Percentiles rank a stretch among this genome's conserved stretches.
These are phyloP conservation scores for Cyberlindnera galapagoensis DNA, from an alignment of 805 yeast genomes.

Conservation along the genomic window DNA sequence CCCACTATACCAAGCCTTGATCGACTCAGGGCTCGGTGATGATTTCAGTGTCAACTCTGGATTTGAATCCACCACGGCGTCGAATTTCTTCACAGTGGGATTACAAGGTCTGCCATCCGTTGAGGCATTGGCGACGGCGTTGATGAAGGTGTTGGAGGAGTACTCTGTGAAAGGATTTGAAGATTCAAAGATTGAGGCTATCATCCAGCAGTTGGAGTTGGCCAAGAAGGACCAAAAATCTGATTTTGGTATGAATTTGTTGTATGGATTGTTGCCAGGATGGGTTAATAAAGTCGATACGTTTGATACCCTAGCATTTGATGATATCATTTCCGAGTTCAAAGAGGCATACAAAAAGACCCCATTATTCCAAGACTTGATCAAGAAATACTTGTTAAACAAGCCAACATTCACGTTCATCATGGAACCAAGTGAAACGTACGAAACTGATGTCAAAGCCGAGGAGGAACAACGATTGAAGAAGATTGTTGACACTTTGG, in stretches of 20 bases:
- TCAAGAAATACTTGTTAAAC: constrained; percentile 44
- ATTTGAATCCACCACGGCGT: constrained; percentile 71
- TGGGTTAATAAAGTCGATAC: constrained; percentile 86
- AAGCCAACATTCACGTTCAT: constrained; percentile 63
- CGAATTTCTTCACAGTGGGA: constrained; percentile 77
- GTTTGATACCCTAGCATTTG: constrained; percentile 58
- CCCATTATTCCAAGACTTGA: constrained; percentile 49
- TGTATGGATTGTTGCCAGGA: constrained; percentile 70
- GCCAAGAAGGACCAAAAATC: constrained; percentile 82
- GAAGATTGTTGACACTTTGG: constrained; percentile 34
- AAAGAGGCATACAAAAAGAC: constrained; percentile 53
- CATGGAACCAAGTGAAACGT: constrained; percentile 64
- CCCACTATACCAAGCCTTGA: constrained; percentile 77
- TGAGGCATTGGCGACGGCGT: constrained; percentile 38
- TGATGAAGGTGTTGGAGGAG: constrained; percentile 41
- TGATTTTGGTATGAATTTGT: constrained; percentile 76
- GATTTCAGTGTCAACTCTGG: constrained; percentile 89
- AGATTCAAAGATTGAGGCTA: constrained; percentile 65
- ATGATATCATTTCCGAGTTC: constrained; percentile 51
- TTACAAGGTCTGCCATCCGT: constrained; percentile 65
- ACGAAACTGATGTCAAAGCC: constrained; percentile 39
- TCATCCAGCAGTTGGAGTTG: constrained; percentile 82
- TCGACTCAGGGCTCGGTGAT: constrained; percentile 78
- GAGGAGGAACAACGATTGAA: constrained; percentile 55
- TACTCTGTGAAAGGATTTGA: constrained; percentile 42